Evolutionary conservation across 352 stramenopile genomes (phyloP).

Genomic region (Pythium myriotylum): DNA sequence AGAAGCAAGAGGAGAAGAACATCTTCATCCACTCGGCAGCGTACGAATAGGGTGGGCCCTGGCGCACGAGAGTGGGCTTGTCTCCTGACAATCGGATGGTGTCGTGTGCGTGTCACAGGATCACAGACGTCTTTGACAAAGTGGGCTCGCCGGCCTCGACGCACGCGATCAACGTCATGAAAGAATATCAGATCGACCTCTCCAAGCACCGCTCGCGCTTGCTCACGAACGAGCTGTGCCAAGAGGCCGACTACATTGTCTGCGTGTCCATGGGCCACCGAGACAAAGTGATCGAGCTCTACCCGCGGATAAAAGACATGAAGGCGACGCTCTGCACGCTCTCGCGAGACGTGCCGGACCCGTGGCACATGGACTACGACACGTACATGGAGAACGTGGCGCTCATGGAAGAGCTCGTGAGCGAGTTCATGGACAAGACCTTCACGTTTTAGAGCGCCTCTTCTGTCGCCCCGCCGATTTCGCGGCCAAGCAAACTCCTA

Average conservation of each 20-base stretch:
- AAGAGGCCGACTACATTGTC: constrained; percentile 70
- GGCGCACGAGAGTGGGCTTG: constrained; percentile 16
- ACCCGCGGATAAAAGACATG: constrained; percentile 59
- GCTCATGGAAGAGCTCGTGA: constrained; percentile 72
- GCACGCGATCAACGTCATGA: constrained; percentile 66
- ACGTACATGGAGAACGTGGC: constrained; percentile 84
- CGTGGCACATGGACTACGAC: constrained; percentile 84
- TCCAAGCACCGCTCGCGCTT: constrained; percentile 67
- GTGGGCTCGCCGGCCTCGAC: constrained; percentile 66
- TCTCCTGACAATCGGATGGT: neutral
- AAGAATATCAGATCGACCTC: constrained; percentile 76
- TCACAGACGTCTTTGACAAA: constrained; percentile 74
- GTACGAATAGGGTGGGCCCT: constrained; percentile 38
- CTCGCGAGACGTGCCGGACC: constrained; percentile 67
- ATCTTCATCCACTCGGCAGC: constrained; percentile 72
- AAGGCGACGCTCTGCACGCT: constrained; percentile 59
- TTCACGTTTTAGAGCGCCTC: constrained; percentile 24
- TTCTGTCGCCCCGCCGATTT: neutral
- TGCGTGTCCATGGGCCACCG: constrained; percentile 67
- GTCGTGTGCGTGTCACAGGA: constrained; percentile 26
- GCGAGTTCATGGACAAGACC: constrained; percentile 68
- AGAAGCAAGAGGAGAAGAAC: constrained; percentile 68
- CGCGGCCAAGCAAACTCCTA: no score
- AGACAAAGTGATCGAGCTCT: constrained; percentile 68
- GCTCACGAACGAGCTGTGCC: constrained; percentile 66